These are phyloP conservation scores for Cerioporus squamosus DNA, from an alignment of 1,284 basidiomycete species.

Conservation along the genomic window DNA sequence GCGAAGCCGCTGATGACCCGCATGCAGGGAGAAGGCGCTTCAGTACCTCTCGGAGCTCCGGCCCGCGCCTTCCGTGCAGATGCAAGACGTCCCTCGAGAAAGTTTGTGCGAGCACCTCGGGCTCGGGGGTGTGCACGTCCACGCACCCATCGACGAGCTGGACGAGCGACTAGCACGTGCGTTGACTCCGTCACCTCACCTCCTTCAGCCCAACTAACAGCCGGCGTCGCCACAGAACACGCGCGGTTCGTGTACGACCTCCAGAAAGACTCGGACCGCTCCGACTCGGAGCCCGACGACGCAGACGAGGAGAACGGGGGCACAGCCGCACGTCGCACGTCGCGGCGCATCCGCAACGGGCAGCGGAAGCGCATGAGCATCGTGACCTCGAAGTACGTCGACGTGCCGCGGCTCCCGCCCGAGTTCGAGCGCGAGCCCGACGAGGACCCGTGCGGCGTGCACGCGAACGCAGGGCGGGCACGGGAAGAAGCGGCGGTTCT, in stretches of 20 bases:
- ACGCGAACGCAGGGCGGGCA: conserved; percentile 15
- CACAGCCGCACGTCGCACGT: conserved; percentile 34
- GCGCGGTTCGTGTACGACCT: conserved; percentile 65
- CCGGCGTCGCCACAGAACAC: conserved; percentile 61
- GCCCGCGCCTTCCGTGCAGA: conserved; percentile 85
- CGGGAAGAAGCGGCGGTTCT: conserved; percentile 54
- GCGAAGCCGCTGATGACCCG: not conserved
- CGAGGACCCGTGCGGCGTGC: conserved; percentile 24
- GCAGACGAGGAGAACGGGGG: conserved; percentile 57
- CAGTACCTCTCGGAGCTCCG: conserved; percentile 81
- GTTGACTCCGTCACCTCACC: conserved; percentile 29
- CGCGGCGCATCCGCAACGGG: conserved; percentile 24
- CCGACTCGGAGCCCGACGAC: conserved; percentile 48
- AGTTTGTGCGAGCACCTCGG: conserved; percentile 67
- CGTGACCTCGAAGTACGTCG: conserved; percentile 59
- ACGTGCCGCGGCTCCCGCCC: conserved; percentile 39
- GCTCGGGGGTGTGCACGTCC: conserved; percentile 49
- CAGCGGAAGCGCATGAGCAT: conserved; percentile 69
- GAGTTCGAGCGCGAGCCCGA: conserved; percentile 31
- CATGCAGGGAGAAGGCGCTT: conserved; percentile 65
- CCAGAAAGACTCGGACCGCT: conserved; percentile 53
- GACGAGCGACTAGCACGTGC: conserved; percentile 74
- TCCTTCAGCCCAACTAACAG: not conserved
- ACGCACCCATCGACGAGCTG: conserved; percentile 55
- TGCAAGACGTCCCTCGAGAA: conserved; percentile 84